Percentiles rank a stretch among this genome's conserved stretches.
Evolutionary conservation across 805 yeast species (phyloP).

Genomic region (Saturnispora sekii): DNA sequence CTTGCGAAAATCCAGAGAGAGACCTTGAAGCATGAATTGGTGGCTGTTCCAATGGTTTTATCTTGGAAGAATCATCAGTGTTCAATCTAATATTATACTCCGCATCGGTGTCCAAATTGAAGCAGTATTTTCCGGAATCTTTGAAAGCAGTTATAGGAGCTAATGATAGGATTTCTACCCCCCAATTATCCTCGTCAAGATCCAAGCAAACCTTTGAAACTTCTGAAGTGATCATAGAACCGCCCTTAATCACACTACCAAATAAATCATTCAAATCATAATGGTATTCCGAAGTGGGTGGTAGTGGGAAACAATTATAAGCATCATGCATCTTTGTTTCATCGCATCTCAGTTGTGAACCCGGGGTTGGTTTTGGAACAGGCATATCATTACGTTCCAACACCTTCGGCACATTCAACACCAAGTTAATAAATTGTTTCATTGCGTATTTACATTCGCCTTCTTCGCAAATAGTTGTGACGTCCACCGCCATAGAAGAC

Average conservation of each 20-base stretch:
- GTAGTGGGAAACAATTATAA: slow-evolving; percentile 73
- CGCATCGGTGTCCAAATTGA: slow-evolving; percentile 15
- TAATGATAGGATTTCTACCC: slow-evolving; percentile 13
- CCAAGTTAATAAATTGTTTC: slow-evolving; percentile 61
- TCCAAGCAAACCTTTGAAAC: slow-evolving; percentile 38
- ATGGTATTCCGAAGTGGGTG: slow-evolving; percentile 34
- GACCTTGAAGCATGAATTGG: slow-evolving; percentile 76
- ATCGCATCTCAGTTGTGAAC: slow-evolving; percentile 69
- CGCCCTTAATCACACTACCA: slow-evolving; percentile 58
- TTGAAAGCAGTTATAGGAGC: not conserved
- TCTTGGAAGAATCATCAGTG: slow-evolving; percentile 37
- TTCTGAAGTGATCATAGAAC: slow-evolving; percentile 43
- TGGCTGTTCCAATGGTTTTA: slow-evolving; percentile 34
- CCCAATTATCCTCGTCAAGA: slow-evolving; percentile 37
- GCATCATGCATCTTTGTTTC: slow-evolving; percentile 42
- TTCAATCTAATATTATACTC: slow-evolving; percentile 31
- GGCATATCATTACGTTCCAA: slow-evolving; percentile 55
- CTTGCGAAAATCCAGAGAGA: slow-evolving; percentile 85
- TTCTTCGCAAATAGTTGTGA: slow-evolving; percentile 42
- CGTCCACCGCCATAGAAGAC: slow-evolving; percentile 89
- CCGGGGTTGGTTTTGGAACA: slow-evolving; percentile 72
- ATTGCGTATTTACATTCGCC: slow-evolving; percentile 41
- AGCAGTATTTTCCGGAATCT: slow-evolving; percentile 16
- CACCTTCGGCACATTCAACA: slow-evolving; percentile 60
- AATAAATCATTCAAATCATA: slow-evolving; percentile 59